Base-by-base conservation (phyloP, 202 grass and related monocot species). In the Saccharum hybrid region DNA sequence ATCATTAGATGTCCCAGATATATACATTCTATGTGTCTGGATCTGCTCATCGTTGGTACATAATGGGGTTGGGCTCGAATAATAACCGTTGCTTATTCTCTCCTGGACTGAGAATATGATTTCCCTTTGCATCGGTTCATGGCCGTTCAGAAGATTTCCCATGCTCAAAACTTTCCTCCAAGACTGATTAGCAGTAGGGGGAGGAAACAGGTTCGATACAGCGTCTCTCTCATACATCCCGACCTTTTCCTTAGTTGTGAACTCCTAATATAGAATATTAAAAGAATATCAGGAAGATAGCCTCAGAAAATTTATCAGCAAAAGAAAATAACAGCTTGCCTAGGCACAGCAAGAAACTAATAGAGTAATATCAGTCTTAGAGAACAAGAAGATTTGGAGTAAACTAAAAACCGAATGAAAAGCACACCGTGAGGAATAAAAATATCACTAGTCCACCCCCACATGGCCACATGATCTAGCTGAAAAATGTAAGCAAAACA, bases 101-200 rank as follows among this genome's bases (percentile, higher is more conserved):
- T 98, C 91, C 52, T 86, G 76, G 34, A 95, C 83, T 6, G 87
- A 98, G 83, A 96, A 96, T 74, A 98, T 89, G 38, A 98, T 93
- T 57, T 98, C 96, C 86, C 96, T 94, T 56, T 87, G 70, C 62
- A 88, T 82, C n/a, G 96, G 96, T 85, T 98, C 93, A 38, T 98
- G 96, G 26, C 96, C 96, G 31, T 98, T 96, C 70, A 98, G 83
- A 85, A 96, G 93, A 94, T 98, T 98, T 68, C 96, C 93, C 96
- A 98, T 98, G 87, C 96, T 98, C 89, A 96, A 74, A 85, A 98
- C 93, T 86, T 98, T 96, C 81, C 96, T 91, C 96, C 96, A 98
- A 59, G 96, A 98, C 76, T 96, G 93, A 83, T 87, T 96, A 67
- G 87, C 89, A 76, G 93, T 96, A 75, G 96, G 93, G 5, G 87